Evolutionary conservation across 2,329 filamentous ascomycete species (phyloP), one percentile per base, ranked within the genome.

Genomic region (Pyrenophora graminea): DNA sequence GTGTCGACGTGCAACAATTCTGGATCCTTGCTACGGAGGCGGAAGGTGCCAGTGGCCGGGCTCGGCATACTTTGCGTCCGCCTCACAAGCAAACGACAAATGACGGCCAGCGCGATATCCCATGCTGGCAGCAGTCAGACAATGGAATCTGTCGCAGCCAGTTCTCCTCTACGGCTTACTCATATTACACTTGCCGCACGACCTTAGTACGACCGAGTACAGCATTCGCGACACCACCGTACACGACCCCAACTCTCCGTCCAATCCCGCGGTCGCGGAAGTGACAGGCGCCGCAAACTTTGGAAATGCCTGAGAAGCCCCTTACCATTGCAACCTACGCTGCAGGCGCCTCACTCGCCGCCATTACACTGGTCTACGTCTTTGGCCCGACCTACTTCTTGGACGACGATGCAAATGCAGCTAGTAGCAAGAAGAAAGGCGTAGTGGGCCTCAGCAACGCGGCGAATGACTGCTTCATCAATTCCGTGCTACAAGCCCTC

Each of bases 301-400:
- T 25, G 23, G 23, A 25, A 63, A 93, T 94, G 90, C 89, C 88
- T 66, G 89, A 94, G 71, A 91, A 88, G 78, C 86, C 86, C 48
- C 82, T 90, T 52, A 91, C 88, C 6, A 88, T 94, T 65, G 90
- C 91, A 64, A 91, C 90, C 38, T 99, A 99, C 76, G 94, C 94
- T 67, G 94, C 93, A 53, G 93, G 93, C 64, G 94, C 93, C 54
- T 96, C 92, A 47, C 87, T 99, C 57, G 94, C 94, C 48, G 94
- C 94, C 56, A 90, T 96, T 57, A 93, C 94, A 27, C 84, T 97
- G 51, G 90, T 97, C 72, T 99, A 97, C 76, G 93, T 97, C 64
- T 97, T 99, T 76, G 91, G 88, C 7, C 94, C 94, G n/a, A 97
- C 92, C 45, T 97, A 93, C 75, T 90, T 96, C 66, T 87, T 97